Percentiles rank a stretch among this genome's conserved stretches.
Evolutionary conservation across 2,329 filamentous ascomycete species (phyloP).

Genomic region (Colletotrichum liriopes): DNA sequence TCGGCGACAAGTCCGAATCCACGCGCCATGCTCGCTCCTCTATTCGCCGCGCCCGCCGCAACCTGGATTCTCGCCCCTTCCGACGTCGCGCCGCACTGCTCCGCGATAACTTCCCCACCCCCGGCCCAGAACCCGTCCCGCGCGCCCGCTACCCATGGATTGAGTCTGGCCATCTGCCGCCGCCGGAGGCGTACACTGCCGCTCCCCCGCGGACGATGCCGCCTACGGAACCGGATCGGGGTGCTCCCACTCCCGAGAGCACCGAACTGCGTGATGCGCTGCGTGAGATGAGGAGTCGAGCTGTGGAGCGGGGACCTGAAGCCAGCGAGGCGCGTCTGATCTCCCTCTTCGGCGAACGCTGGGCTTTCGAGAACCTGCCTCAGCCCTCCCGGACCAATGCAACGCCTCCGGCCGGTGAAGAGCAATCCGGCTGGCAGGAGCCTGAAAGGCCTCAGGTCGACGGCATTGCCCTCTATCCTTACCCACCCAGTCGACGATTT

Average conservation of each 20-base stretch:
- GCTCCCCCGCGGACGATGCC: slow-evolving; percentile 26
- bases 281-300: slow-evolving; percentile 22
- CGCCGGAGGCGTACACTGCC: slow-evolving; percentile 41
- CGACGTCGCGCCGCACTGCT: slow-evolving; percentile 47
- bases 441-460: slow-evolving; percentile 12
- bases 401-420: slow-evolving; percentile 24
- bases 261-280: slow-evolving; percentile 29
- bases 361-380: slow-evolving; percentile 23
- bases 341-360: slow-evolving; percentile 38
- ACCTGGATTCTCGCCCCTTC: slow-evolving; percentile 52
- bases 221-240: slow-evolving; percentile 19
- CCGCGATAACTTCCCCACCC: slow-evolving; percentile 40
- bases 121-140: slow-evolving; percentile 31
- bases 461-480: neutral
- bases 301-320: slow-evolving; percentile 7
- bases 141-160: slow-evolving; percentile 43
- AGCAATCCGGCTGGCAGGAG: slow-evolving; percentile 25
- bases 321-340: slow-evolving; percentile 23
- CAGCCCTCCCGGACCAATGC: slow-evolving; percentile 8
- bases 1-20: slow-evolving; percentile 47
- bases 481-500: slow-evolving; percentile 6
- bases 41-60: slow-evolving; percentile 57
- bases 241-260: slow-evolving; percentile 17
- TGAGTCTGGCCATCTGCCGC: slow-evolving; percentile 41
- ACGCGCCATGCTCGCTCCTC: slow-evolving; percentile 53